phyloP scores from a whole-genome alignment of 2,329 filamentous ascomycete genomes.

The Fusarium abutilonis region DNA sequence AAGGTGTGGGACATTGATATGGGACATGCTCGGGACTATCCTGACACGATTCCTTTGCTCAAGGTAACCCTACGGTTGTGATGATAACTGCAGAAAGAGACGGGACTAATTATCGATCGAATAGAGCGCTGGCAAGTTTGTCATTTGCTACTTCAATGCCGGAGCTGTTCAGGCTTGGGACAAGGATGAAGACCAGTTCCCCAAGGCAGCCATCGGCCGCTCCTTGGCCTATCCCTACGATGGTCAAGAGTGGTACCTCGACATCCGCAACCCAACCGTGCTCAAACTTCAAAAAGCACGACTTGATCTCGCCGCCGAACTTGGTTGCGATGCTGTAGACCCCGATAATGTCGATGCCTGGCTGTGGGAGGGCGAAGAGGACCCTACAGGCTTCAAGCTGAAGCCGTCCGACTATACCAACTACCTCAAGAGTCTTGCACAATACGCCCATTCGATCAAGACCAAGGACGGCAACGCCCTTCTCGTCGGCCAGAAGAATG shows the following conservation, averaged over 20 bases:
- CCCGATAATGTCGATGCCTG: constrained; percentile 51
- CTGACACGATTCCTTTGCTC: constrained; percentile 44
- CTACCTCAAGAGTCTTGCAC: constrained; percentile 47
- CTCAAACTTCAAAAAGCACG: constrained; percentile 48
- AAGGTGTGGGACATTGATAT: constrained; percentile 49
- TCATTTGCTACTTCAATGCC: constrained; percentile 51
- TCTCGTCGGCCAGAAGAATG: constrained; percentile 51
- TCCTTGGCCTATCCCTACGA: constrained; percentile 42
- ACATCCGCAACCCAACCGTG: constrained; percentile 43
- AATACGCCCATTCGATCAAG: constrained; percentile 45
- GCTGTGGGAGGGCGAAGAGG: constrained; percentile 37
- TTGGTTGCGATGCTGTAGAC: constrained; percentile 50
- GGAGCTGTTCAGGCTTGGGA: constrained; percentile 48
- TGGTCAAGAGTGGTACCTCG: constrained; percentile 46
- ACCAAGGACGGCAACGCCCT: constrained; percentile 41
- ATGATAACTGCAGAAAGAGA: not conserved
- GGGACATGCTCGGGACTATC: constrained; percentile 41
- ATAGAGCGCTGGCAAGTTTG: constrained; percentile 44
- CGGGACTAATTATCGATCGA: not conserved
- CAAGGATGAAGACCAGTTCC: constrained; percentile 42
- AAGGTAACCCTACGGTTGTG: constrained; percentile 33
- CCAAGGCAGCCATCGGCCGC: constrained; percentile 39
- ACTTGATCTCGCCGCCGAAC: constrained; percentile 41
- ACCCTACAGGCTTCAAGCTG: constrained; percentile 47
- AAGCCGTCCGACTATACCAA: constrained; percentile 43